Percentiles rank a stretch among this genome's conserved stretches.
Evolutionary conservation across 1,284 basidiomycete genomes (phyloP).

Genomic region (Butyriboletus appendiculatus): DNA sequence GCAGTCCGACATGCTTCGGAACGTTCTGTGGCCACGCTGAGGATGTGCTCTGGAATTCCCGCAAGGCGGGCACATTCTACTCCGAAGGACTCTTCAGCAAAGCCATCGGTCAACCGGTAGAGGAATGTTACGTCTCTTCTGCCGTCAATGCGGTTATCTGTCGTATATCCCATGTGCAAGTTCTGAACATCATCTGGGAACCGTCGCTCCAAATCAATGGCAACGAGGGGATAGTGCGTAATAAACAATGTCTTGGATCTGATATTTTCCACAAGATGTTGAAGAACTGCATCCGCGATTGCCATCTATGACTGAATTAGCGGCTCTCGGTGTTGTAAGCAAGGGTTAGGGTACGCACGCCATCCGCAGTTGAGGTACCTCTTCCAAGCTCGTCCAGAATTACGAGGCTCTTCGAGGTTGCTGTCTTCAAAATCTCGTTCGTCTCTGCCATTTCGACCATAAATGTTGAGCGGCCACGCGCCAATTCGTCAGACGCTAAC

Average conservation of each 20-base stretch:
- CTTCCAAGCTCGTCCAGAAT: conserved; percentile 87
- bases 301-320: conserved; percentile 62
- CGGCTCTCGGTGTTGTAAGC: not conserved
- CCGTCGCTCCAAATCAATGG: conserved; percentile 54
- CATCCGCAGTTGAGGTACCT: conserved; percentile 85
- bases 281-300: conserved; percentile 77
- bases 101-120: conserved; percentile 71
- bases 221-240: conserved; percentile 86
- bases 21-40: conserved; percentile 58
- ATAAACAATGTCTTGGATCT: conserved; percentile 90
- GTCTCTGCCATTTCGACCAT: conserved; percentile 98
- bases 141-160: conserved; percentile 66
- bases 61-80: conserved; percentile 91
- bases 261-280: conserved; percentile 64
- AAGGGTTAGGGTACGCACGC: conserved; percentile 47
- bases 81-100: conserved; percentile 83
- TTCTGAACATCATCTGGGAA: conserved; percentile 67
- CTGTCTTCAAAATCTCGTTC: conserved; percentile 80
- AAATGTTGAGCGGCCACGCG: conserved; percentile 86
- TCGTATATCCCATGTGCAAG: conserved; percentile 84
- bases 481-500: conserved; percentile 83
- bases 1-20: conserved; percentile 57
- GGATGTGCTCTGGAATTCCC: conserved; percentile 67
- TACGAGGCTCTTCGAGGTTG: conserved; percentile 74
- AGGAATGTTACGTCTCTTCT: conserved; percentile 82